Evolutionary conservation across 148 eudicot genomes (phyloP), one percentile per base, ranked within the genome.

Genomic region (Salicornia ramosissima): DNA sequence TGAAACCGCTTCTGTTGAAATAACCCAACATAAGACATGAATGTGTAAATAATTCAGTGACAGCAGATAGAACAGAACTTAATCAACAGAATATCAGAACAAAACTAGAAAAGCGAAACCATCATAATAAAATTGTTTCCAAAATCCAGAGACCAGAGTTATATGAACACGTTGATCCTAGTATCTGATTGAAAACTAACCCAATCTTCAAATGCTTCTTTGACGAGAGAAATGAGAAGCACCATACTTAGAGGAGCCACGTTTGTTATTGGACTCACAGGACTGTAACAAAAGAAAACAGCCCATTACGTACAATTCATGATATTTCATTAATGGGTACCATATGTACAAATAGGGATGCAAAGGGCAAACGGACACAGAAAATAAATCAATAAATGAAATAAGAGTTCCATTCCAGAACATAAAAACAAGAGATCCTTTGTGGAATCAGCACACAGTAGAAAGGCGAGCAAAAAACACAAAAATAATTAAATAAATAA

Each of bases 121-220:
- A 25, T 25, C 26, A 19, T 1, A 33, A 43, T 59, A 30, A 0
- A 55, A 42, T 16, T 12, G 9, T 4, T 53, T 51, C 14, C 12
- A 54, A 65, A 40, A 36, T 4, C 8, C 40, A 36, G 8, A 36
- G 8, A 36, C 64, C 46, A 57, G 3, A 39, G 18, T 43, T n/a
- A 31, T 16, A 36, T 40, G 70, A 54, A 54, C 52, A 53, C 47
- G 54, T 22, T 34, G 29, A 42, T 9, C 46, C 29, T 42, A 12
- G 51, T 39, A 49, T 10, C 56, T 55, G 51, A 40, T 39, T 33
- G 31, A 34, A 63, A 71, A 78, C 97, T 87, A 84, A 90, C 98
- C 98, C 97, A 90, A 70, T 94, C 98, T 72, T 94, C 98, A 86
- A 87, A 94, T 77, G 97, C 97, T 74, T 94, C 98, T 82, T 90